Evolutionary conservation across 257 asterid genomes (phyloP).

Genomic region (Penstemon newberryi): DNA sequence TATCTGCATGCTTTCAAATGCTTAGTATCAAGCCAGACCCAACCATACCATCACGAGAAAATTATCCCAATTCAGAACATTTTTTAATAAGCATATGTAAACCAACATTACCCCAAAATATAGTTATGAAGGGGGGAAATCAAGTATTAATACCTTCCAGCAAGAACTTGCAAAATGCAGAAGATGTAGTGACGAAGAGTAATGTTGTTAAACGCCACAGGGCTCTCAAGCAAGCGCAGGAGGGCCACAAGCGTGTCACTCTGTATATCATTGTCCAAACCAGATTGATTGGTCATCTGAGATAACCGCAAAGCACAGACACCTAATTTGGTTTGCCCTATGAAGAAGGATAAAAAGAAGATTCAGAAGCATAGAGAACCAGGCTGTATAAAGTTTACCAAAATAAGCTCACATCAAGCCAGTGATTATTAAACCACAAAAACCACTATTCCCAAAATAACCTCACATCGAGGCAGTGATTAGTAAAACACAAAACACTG

Average conservation of each 20-base stretch:
- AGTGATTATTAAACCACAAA: slow-evolving; percentile 1
- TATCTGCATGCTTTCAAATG: slow-evolving; percentile 5
- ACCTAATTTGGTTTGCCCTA: slow-evolving; percentile 89
- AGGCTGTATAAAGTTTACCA: background rate
- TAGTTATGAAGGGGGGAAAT: slow-evolving; percentile 25
- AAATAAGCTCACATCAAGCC: slow-evolving; percentile 15
- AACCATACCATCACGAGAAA: slow-evolving; percentile 15
- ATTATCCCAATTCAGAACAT: slow-evolving; percentile 1
- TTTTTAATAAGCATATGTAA: slow-evolving; percentile 1
- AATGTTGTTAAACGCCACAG: slow-evolving; percentile 83
- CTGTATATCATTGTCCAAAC: slow-evolving; percentile 59
- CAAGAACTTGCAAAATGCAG: slow-evolving; percentile 95
- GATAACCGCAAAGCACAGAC: slow-evolving; percentile 83
- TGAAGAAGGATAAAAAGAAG: slow-evolving; percentile 27
- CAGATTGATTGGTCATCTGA: slow-evolving; percentile 62
- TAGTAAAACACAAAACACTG: background rate
- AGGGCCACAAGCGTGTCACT: slow-evolving; percentile 78
- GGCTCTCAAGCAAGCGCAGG: slow-evolving; percentile 91
- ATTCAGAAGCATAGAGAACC: slow-evolving; percentile 29
- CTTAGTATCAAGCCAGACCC: slow-evolving; percentile 6
- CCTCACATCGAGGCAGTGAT: slow-evolving; percentile 10
- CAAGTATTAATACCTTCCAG: slow-evolving; percentile 59
- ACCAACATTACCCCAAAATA: slow-evolving; percentile 13
- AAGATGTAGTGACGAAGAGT: slow-evolving; percentile 86
- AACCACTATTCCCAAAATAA: background rate